These are phyloP conservation scores for Alternaria sp. DNA, from an alignment of 2,329 filamentous ascomycete genomes.

Conservation along the genomic window DNA sequence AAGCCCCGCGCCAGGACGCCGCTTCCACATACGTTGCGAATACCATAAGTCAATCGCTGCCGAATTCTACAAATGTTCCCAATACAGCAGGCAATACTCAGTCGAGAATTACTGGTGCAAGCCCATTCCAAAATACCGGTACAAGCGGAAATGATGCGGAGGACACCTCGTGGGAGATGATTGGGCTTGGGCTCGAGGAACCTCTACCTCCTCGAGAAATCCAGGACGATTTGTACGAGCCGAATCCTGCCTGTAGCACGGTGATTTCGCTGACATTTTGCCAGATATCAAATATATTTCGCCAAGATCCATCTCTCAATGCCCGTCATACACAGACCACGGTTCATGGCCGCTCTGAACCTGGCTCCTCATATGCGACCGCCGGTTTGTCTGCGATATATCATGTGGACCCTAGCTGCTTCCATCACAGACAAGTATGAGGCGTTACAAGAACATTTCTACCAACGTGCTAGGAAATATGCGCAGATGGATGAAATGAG, in stretches of 20 bases:
- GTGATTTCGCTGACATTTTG: constrained; percentile 12
- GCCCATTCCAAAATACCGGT: constrained; percentile 23
- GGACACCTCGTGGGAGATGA: constrained; percentile 81
- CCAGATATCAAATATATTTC: constrained; percentile 83
- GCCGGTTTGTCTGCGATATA: constrained; percentile 87
- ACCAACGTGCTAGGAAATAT: constrained; percentile 87
- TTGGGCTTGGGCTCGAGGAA: constrained; percentile 82
- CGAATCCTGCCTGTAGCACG: background rate
- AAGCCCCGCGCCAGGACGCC: constrained; percentile 29
- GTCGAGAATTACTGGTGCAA: constrained; percentile 23
- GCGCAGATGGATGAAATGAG: constrained; percentile 88
- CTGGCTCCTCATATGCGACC: constrained; percentile 85
- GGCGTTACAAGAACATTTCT: constrained; percentile 84
- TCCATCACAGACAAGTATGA: constrained; percentile 82
- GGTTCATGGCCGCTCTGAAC: constrained; percentile 88
- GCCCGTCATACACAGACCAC: constrained; percentile 87
- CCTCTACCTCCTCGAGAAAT: constrained; percentile 78
- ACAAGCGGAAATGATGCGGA: too few relatives aligned
- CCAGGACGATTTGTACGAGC: constrained; percentile 79
- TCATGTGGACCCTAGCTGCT: constrained; percentile 95
- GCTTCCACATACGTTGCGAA: constrained; percentile 42
- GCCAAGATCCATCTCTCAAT: constrained; percentile 85
- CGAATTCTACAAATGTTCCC: constrained; percentile 28
- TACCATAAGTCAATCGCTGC: constrained; percentile 34
- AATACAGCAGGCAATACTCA: constrained; percentile 17